These are phyloP conservation scores for Cenchrus americanus DNA, from an alignment of 176 grass and related monocot genomes.

Conservation along the genomic window DNA sequence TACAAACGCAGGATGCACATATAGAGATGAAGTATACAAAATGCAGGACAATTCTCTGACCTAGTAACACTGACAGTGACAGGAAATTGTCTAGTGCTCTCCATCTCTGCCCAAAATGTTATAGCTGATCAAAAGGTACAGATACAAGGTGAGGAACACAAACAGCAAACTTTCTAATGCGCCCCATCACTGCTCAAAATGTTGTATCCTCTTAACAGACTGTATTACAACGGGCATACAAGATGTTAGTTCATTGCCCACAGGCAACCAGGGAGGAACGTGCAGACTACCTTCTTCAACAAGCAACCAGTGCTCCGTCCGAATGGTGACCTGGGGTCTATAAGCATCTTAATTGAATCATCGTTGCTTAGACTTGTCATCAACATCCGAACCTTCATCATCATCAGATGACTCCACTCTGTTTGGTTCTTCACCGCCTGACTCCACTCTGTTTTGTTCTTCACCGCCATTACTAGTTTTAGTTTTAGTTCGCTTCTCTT, in stretches of 20 bases:
- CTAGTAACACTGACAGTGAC: neutral
- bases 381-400: constrained; percentile 50
- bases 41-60: neutral
- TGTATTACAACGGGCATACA: too few relatives aligned
- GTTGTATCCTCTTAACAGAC: neutral
- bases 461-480: constrained; percentile 43
- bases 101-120: too few relatives aligned
- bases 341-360: neutral
- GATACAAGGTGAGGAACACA: neutral
- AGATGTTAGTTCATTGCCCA: constrained; percentile 21
- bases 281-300: neutral
- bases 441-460: neutral
- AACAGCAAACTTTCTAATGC: neutral
- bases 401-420: constrained; percentile 56
- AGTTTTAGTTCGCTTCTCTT: constrained; percentile 63
- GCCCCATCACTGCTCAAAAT: neutral
- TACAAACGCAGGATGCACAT: neutral
- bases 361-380: constrained; percentile 46
- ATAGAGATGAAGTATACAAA: neutral
- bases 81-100: neutral
- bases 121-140: neutral
- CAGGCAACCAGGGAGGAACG: neutral
- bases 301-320: neutral
- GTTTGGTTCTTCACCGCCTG: constrained; percentile 40
- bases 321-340: neutral